phyloP scores from a whole-genome alignment of 108 stramenopile genomes.

The Cyclotella cryptica region DNA sequence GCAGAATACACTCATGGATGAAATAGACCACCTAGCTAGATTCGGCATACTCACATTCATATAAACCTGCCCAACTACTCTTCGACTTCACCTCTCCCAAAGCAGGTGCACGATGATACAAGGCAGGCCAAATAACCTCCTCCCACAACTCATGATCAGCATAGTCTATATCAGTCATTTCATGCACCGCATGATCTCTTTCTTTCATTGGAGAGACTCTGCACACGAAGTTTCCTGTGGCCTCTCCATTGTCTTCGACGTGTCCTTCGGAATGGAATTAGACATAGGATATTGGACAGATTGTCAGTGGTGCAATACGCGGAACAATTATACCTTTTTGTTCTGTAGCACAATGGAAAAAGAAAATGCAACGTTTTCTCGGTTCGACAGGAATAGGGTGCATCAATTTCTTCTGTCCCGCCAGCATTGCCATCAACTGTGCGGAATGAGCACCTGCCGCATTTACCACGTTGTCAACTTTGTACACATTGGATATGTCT shows the following conservation, averaged over 20 bases:
- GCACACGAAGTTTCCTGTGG: slow-evolving; percentile 66
- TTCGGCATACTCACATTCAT: slow-evolving; percentile 55
- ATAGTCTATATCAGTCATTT: slow-evolving; percentile 44
- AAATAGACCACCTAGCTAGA: too few species aligned
- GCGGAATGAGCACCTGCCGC: slow-evolving; percentile 70
- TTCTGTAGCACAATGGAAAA: slow-evolving; percentile 61
- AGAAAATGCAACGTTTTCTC: slow-evolving; percentile 77
- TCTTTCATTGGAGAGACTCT: slow-evolving; percentile 72
- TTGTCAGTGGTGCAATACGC: slow-evolving; percentile 70
- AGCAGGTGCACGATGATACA: slow-evolving; percentile 73
- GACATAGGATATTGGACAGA: slow-evolving; percentile 61
- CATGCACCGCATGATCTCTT: slow-evolving; percentile 54
- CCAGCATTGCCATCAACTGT: slow-evolving; percentile 49
- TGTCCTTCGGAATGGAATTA: slow-evolving; percentile 77
- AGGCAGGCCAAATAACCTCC: slow-evolving; percentile 71
- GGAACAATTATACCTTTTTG: slow-evolving; percentile 36
- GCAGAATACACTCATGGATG: not conserved
- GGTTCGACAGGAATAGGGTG: slow-evolving; percentile 72
- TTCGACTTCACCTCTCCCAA: slow-evolving; percentile 76
- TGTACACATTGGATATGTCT: slow-evolving; percentile 26
- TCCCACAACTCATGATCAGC: slow-evolving; percentile 73
- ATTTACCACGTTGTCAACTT: slow-evolving; percentile 65
- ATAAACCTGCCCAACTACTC: slow-evolving; percentile 77
- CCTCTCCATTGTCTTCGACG: slow-evolving; percentile 19
- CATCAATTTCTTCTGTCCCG: slow-evolving; percentile 7